Conservation (phyloP, 345 rosid genomes). For the Corchorus capsularis region DNA sequence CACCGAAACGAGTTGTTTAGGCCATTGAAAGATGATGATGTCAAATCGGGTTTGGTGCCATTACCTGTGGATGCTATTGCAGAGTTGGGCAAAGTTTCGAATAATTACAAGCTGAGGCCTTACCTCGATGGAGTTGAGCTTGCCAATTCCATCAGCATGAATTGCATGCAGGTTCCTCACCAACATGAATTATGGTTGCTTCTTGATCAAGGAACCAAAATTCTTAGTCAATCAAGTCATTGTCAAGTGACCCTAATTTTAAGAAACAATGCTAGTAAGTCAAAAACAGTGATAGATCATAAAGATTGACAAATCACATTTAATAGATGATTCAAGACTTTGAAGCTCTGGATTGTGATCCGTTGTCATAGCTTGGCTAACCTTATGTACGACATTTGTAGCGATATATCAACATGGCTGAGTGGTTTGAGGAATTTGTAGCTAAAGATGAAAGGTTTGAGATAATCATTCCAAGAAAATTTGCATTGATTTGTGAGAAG, state of each 20-base stretch:
- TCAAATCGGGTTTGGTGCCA: slow-evolving; percentile 29
- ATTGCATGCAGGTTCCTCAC: slow-evolving; percentile 57
- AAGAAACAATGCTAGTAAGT: slow-evolving; percentile 35
- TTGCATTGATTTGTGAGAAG: slow-evolving; percentile 33
- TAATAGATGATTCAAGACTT: slow-evolving; percentile 32
- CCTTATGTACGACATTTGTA: slow-evolving; percentile 26
- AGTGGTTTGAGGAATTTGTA: slow-evolving; percentile 35
- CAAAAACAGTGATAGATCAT: slow-evolving; percentile 37
- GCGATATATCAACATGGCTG: slow-evolving; percentile 29
- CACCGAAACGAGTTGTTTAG: slow-evolving; percentile 1
- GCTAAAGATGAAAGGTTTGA: slow-evolving; percentile 43
- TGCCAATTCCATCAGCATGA: slow-evolving; percentile 46
- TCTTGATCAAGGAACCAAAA: slow-evolving; percentile 44
- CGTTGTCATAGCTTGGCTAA: slow-evolving; percentile 28
- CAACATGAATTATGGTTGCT: slow-evolving; percentile 47
- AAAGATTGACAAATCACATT: slow-evolving; percentile 54
- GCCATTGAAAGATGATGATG: slow-evolving; percentile 23
- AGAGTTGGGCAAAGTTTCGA: slow-evolving; percentile 27
- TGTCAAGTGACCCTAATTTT: slow-evolving; percentile 44
- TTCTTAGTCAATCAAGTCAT: slow-evolving; percentile 31
- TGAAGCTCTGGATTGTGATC: slow-evolving; percentile 45
- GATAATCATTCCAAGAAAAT: slow-evolving; percentile 34
- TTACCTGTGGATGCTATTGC: slow-evolving; percentile 33
- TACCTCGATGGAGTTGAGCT: slow-evolving; percentile 41
- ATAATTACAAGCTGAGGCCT: slow-evolving; percentile 25